Conservation (phyloP, 495 filamentous ascomycete genomes). For the Saxispiralis lemnorum region DNA sequence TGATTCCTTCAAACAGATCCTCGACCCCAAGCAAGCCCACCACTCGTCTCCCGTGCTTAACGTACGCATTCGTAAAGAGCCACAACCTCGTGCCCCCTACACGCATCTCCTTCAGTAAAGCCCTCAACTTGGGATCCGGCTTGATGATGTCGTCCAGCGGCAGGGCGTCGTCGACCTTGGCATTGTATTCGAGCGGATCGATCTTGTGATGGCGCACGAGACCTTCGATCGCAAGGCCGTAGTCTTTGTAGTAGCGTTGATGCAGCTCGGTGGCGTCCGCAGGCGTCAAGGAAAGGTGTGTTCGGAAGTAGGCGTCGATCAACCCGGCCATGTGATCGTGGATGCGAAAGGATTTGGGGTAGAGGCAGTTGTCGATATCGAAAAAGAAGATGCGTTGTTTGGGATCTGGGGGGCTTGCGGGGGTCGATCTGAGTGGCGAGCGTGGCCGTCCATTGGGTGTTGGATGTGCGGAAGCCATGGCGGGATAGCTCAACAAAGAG, state of each 20-base stretch:
- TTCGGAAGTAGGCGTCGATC: slow-evolving; percentile 59
- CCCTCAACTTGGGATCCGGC: slow-evolving; percentile 54
- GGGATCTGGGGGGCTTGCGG: not conserved
- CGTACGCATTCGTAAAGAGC: slow-evolving; percentile 92
- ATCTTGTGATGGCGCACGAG: slow-evolving; percentile 88
- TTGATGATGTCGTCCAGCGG: slow-evolving; percentile 70
- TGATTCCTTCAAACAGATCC: slow-evolving; percentile 81
- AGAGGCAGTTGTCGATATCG: slow-evolving; percentile 94
- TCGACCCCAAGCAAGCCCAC: slow-evolving; percentile 64
- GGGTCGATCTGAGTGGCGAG: too few relatives aligned
- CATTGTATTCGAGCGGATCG: slow-evolving; percentile 86
- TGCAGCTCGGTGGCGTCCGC: slow-evolving; percentile 70
- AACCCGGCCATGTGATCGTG: slow-evolving; percentile 21
- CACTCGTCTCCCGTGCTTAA: slow-evolving; percentile 72
- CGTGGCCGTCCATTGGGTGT: too few relatives aligned
- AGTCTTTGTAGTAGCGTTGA: slow-evolving; percentile 79
- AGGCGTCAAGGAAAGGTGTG: slow-evolving; percentile 51
- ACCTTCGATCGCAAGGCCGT: slow-evolving; percentile 92
- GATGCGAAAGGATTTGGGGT: slow-evolving; percentile 40
- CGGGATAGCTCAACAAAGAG: too few relatives aligned
- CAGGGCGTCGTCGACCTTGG: slow-evolving; percentile 83
- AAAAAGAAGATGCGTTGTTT: slow-evolving; percentile 48
- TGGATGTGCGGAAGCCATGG: not conserved
- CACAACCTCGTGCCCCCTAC: slow-evolving; percentile 63
- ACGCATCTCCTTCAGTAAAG: slow-evolving; percentile 64